These are phyloP conservation scores for Colletotrichum godetiae DNA, from an alignment of 2,329 filamentous ascomycete genomes.

Conservation along the genomic window DNA sequence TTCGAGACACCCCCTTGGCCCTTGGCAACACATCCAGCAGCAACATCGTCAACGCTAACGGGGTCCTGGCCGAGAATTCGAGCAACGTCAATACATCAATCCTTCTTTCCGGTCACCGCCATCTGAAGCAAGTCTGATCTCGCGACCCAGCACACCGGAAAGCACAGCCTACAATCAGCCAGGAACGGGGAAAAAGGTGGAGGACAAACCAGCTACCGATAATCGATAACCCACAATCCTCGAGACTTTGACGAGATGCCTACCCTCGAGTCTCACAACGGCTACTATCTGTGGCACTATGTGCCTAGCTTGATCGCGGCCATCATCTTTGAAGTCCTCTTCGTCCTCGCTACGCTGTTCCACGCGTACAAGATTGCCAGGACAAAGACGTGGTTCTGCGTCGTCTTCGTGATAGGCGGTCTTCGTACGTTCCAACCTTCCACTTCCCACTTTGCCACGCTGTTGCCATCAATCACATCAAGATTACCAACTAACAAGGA, in stretches of 20 bases:
- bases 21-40: background rate
- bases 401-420: conserved; percentile 59
- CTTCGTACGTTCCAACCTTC: conserved; percentile 50
- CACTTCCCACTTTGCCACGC: background rate
- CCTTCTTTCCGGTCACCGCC: background rate
- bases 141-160: background rate
- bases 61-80: background rate
- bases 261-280: conserved; percentile 43
- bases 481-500: background rate
- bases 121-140: background rate
- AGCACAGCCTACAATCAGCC: background rate
- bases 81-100: background rate
- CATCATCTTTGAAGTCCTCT: conserved; percentile 56
- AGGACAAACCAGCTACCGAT: background rate
- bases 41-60: background rate
- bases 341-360: conserved; percentile 48
- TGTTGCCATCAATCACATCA: too few relatives aligned
- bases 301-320: conserved; percentile 55
- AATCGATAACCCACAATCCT: background rate
- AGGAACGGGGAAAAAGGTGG: background rate
- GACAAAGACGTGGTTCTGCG: conserved; percentile 61
- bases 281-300: conserved; percentile 50
- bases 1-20: background rate
- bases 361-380: conserved; percentile 56
- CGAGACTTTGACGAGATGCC: conserved; percentile 37